Evolutionary conservation across 495 filamentous ascomycete species (phyloP), one percentile per base, ranked within the genome.

Genomic region (Hyaloscypha hepaticicola): DNA sequence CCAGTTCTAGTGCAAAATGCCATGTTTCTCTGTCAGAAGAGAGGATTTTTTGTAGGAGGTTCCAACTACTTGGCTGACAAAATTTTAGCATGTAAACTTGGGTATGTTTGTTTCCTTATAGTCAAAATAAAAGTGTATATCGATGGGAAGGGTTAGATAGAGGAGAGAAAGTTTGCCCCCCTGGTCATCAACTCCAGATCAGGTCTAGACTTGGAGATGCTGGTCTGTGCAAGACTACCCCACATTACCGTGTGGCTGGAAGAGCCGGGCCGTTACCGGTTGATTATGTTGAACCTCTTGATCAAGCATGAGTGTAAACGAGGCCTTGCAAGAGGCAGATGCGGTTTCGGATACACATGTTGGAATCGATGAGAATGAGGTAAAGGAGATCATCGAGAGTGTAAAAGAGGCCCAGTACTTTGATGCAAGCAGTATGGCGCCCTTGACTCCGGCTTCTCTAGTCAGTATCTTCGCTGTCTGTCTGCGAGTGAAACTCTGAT

Each of bases 391-490:
- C 26, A 58, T 68, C 33, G 34, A 63, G 27, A 68, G 62, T 24
- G 59, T 71, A 21, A 61, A 66, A 27, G 69, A 71, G 51, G 55
- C 65, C 11, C 33, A 71, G 34, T 71, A 70, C 55, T 70, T 68
- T 52, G 77, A 83, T 77, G 74, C 76, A 60, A 75, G 77, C 53
- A 78, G 73, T 52, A 87, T 87, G 84, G 78, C 83, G 29, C 77
- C 82, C 63, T 73, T 88, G 25, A 85, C 82, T 55, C 73, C 80
- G 67, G 75, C 79, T 21, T 85, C 86, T 61, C 76, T 77, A 72
- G 86, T 87, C 69, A 73, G 79, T 83, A 70, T 60, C 28, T 65
- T 38, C 31, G 14, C 24, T 29, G 16, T 56, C 27, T 28, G 25
- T 50, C 61, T 61, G 53, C 52, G 31, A 68, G 64, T 57, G 68